Evolutionary conservation across 2,329 filamentous ascomycete genomes (phyloP), one percentile per base, ranked within the genome.

Genomic region (Ophiostoma tasmaniense): DNA sequence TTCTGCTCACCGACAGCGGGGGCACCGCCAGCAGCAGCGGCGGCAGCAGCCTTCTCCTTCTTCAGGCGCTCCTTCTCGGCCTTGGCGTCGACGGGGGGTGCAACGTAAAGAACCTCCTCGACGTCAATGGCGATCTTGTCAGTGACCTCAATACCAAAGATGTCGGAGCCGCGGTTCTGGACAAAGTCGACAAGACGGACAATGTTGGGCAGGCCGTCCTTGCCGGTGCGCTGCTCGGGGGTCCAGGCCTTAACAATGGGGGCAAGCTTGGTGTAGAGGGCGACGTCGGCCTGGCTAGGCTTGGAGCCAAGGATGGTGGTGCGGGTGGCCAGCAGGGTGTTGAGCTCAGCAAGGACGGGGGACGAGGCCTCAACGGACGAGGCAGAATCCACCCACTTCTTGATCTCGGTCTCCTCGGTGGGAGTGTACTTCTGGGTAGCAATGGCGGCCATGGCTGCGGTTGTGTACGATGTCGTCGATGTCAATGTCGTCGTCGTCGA

Each of bases 41-140:
- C 85, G 17, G 87, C 85, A n/a, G 87, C 88, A 37, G 90, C 91
- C 84, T 97, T 97, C 81, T 96, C 93, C 84, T 96, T 96, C 89
- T 97, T 97, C 80, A 94, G 87, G 65, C 90, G 88, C 85, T 97
- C 93, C 84, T 97, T 97, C 84, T 97, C 94, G 69, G 93, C 93
- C 84, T 96, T 96, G 75, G 90, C 88, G 74, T 97, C 93, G 71
- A 94, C 87, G 25, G 91, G 91, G 74, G 94, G 94, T 81, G 95
- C 94, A 75, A 93, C 89, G 78, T 93, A 93, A 72, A 92, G 85
- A 70, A 98, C 86, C 74, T 93, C 90, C 75, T 93, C 88, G 66
- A 87, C 81, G 78, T 97, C 89, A 73, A 98, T 86, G 73, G 81
- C 81, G 75, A 97, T 81, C 84, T 95, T 97, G 76, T 95, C 88